Evolutionary conservation across 495 filamentous ascomycete species (phyloP).

Genomic region (Hypoxylon lienhwacheense): DNA sequence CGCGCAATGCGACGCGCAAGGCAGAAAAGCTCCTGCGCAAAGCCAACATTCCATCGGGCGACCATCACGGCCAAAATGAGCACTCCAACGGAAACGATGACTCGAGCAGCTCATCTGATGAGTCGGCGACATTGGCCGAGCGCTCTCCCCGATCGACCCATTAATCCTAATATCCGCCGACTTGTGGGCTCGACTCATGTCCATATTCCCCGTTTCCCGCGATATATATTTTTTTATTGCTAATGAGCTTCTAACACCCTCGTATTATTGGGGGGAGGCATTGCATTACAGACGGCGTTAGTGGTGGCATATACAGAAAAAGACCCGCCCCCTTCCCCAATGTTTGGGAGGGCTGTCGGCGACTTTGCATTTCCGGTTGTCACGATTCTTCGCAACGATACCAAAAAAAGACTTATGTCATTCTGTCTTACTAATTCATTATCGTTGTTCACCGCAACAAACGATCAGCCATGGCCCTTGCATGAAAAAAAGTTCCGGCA

Average conservation of each 20-base stretch:
- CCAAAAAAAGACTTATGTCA: slow-evolving; percentile 39
- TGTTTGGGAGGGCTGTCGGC: slow-evolving; percentile 26
- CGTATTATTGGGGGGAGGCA: slow-evolving; percentile 14
- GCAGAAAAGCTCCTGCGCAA: slow-evolving; percentile 57
- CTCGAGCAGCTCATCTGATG: slow-evolving; percentile 40
- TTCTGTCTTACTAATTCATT: slow-evolving; percentile 37
- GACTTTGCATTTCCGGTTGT: slow-evolving; percentile 36
- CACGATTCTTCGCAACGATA: slow-evolving; percentile 41
- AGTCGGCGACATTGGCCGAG: slow-evolving; percentile 25
- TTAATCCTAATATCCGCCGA: slow-evolving; percentile 29
- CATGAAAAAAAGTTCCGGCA: slow-evolving; percentile 27
- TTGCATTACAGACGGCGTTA: slow-evolving; percentile 41
- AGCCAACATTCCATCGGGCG: slow-evolving; percentile 43
- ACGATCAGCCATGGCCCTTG: slow-evolving; percentile 33
- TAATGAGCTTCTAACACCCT: slow-evolving; percentile 33
- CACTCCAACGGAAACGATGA: slow-evolving; percentile 28
- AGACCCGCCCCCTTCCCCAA: slow-evolving; percentile 30
- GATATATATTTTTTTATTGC: slow-evolving; percentile 35
- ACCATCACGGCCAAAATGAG: slow-evolving; percentile 29
- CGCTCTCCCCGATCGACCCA: slow-evolving; percentile 26
- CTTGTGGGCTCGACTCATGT: slow-evolving; percentile 32
- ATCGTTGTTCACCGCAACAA: slow-evolving; percentile 33
- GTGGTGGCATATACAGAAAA: slow-evolving; percentile 40
- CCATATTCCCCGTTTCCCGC: slow-evolving; percentile 27
- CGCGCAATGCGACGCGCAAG: slow-evolving; percentile 57